Evolutionary conservation across 768 basidiomycete species (phyloP), one percentile per base, ranked within the genome.

Genomic region (Collybiopsis luxurians): DNA sequence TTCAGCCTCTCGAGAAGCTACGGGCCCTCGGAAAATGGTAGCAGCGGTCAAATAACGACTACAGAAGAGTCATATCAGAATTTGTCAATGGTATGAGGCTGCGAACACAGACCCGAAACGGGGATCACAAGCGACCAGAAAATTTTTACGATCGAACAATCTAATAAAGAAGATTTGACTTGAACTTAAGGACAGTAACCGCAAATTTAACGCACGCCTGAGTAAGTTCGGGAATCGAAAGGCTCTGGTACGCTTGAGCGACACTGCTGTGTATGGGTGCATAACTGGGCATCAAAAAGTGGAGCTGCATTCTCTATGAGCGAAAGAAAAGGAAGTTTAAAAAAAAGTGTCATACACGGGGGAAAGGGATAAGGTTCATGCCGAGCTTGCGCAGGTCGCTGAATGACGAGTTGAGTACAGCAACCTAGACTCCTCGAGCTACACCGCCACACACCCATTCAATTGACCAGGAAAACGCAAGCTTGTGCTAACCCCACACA

Each of bases 351-450:
- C 38, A 39, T 70, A 90, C 89, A 58, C 95, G 93, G 62, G 96
- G 96, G 82, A 98, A 99, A 0, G 96, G 96, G 59, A 98, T 79
- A 52, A 98, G 81, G 72, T 98, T 98, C 83, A 96, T 87, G 47
- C 84, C 91, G 44, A 98, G 82, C 69, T 95, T 95, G 55, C 93
- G 84, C 34, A 95, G 75, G 66, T 95, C 93, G 44, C 89, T 91
- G 59, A 21, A 49, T 55, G 17, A 42, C n/a, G 10, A 34, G n/a
- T 28, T 34, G 26, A 43, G 52, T 4, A 50, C 17, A 19, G 34
- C 51, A 15, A n/a, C n/a, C 23, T 24, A 44, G 17, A 45, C 17
- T 5, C 12, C 23, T 21, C 17, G 21, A 44, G 27, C 50, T 19
- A 24, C 15, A 39, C n/a, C n/a, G n/a, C n/a, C 30, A 67, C 82